Evolutionary conservation across 805 yeast species (phyloP).

Genomic region (Candida anglica): DNA sequence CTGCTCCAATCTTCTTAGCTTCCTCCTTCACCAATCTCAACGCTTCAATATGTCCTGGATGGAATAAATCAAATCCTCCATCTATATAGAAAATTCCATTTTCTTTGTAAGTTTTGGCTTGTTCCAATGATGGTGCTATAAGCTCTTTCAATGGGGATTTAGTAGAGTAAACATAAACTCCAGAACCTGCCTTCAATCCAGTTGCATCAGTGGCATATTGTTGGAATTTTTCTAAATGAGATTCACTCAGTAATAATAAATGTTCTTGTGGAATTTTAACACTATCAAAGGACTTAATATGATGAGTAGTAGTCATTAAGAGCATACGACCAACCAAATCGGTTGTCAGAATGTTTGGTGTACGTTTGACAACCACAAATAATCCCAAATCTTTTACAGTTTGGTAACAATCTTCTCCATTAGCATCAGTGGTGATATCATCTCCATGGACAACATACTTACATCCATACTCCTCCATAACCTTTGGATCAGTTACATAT

Average conservation of each 20-base stretch:
- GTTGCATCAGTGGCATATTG: conserved; percentile 61
- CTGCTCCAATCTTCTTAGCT: conserved; percentile 32
- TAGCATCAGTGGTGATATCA: conserved; percentile 94
- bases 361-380: conserved; percentile 86
- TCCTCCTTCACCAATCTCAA: conserved; percentile 44
- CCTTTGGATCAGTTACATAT: conserved; percentile 82
- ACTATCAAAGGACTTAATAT: conserved; percentile 26
- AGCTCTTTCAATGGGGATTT: conserved; percentile 23
- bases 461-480: conserved; percentile 73
- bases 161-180: conserved; percentile 44
- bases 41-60: conserved; percentile 86
- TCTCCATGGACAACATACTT: conserved; percentile 97
- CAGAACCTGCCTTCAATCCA: conserved; percentile 56
- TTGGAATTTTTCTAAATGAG: conserved; percentile 38
- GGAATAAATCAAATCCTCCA: conserved; percentile 90
- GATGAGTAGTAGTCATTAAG: conserved; percentile 55
- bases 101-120: conserved; percentile 9
- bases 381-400: conserved; percentile 79
- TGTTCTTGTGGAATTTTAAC: conserved; percentile 10
- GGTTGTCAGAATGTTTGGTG: conserved; percentile 92
- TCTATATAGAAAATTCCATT: conserved; percentile 52
- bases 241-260: conserved; percentile 25
- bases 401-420: conserved; percentile 91
- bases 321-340: conserved; percentile 91
- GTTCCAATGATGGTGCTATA: conserved; percentile 30